phyloP scores from a whole-genome alignment of 345 rosid species.

The Sisymbrium altissimum region DNA sequence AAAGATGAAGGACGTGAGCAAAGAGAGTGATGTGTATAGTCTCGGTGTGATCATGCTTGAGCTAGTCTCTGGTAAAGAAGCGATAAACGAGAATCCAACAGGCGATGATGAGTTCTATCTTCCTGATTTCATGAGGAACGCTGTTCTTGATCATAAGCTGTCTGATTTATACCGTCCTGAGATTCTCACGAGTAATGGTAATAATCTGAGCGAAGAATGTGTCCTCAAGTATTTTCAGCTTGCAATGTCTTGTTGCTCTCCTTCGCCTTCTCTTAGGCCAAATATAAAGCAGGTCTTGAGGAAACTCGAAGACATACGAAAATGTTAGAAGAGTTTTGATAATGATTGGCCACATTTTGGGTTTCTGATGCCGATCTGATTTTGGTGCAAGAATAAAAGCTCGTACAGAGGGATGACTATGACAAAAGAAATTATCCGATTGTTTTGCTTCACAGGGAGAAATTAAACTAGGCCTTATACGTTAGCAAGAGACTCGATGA shows the following conservation, averaged over 20 bases:
- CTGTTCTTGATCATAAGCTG: constrained; percentile 55
- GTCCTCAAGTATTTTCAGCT: constrained; percentile 68
- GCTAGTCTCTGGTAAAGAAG: constrained; percentile 69
- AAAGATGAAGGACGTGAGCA: constrained; percentile 71
- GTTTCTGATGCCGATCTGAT: background rate
- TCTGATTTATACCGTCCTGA: constrained; percentile 65
- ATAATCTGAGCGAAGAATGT: constrained; percentile 51
- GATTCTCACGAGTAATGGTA: constrained; percentile 40
- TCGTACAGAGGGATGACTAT: background rate
- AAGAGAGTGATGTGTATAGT: constrained; percentile 68
- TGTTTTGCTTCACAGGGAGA: background rate
- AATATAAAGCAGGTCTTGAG: constrained; percentile 56
- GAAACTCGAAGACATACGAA: constrained; percentile 68
- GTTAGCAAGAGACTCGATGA: constrained; percentile 19
- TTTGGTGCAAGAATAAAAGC: background rate
- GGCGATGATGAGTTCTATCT: constrained; percentile 64
- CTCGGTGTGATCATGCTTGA: constrained; percentile 82
- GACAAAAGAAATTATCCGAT: background rate
- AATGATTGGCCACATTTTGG: background rate
- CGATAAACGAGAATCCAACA: constrained; percentile 57
- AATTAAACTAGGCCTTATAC: background rate
- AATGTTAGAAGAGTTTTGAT: constrained; percentile 6
- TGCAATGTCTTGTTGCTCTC: constrained; percentile 87
- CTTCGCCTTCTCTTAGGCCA: constrained; percentile 80
- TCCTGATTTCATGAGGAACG: constrained; percentile 60